Evolutionary conservation across 2,329 filamentous ascomycete genomes (phyloP), one percentile per base, ranked within the genome.

Genomic region (Nigrospora osmanthi): DNA sequence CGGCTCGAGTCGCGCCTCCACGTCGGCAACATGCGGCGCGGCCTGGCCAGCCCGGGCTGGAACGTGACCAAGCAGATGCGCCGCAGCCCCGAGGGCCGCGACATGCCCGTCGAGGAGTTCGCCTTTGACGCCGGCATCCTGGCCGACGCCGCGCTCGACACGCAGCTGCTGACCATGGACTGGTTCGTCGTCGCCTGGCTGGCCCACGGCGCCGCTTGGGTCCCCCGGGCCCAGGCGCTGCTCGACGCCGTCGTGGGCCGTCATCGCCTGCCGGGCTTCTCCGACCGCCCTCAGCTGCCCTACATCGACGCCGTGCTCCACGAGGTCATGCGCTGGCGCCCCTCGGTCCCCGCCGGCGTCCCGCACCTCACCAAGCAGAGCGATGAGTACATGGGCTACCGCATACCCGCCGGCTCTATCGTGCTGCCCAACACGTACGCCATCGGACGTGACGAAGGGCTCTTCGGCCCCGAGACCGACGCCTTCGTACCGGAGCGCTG

Each of bases 321-420:
- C 38, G 72, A 76, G 52, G 52, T 59, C 1, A 49, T 73, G 17
- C 63, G 71, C 4, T 75, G 72, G 70, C 62, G 69, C 11, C 69
- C 70, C 0, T 59, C 67, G 0, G 54, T 56, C 0, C 56, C 61
- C 1, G 57, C 59, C 6, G 63, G 63, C 9, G 59, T 69, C 1
- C 69, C 71, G 0, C 65, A 68, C 17, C 62, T 62, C 43, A 64
- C 62, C 4, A 63, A 60, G 30, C 52, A 48, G 14, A 61, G 64
- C 31, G 56, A 65, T 46, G 54, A 51, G 15, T 62, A 68, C 47
- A 54, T 62, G 13, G 64, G 68, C 3, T 61, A 63, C 42, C 54
- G 58, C 14, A 68, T 76, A 46, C 70, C 68, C 2, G 66, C 66
- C 23, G 67, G 66, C 9, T 64, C 68, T 0, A 62, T 64, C 6